Base-by-base conservation (phyloP, 2,329 filamentous ascomycete genomes). In the Alternaria conjuncta region DNA sequence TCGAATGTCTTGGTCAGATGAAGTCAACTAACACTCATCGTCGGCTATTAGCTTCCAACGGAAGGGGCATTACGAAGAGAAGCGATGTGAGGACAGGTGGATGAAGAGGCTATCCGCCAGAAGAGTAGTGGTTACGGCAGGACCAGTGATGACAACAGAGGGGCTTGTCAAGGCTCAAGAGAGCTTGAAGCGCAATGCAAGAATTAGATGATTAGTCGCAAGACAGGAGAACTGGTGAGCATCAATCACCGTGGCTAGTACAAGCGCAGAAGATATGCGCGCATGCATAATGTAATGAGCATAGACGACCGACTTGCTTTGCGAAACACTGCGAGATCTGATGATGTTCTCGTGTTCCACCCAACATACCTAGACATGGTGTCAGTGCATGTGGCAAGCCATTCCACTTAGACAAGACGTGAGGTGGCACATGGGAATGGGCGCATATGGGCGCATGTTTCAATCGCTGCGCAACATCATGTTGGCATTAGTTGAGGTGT, bases 361-460 rank as follows among this genome's bases (percentile, higher is more conserved):
- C 1, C 32, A 6, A 41, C 36, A 11, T 41, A 41, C 36, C n/a
- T n/a, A n/a, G n/a, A 41, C 0, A 3, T 41, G 0, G 0, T 41
- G 36, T 20, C 3, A 51, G 28, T 36, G 18, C 49, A 18, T 32
- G 12, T 36, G 18, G 28, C 7, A 11, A 51, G 49, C 11, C 15
- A 18, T 51, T 28, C 3, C 20, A 15, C 21, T 10, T 2, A 21
- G n/a, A 36, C 13, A 41, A 53, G 4, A 8, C 3, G 8, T 0
- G 13, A n/a, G 23, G 7, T 32, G n/a, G 20, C 9, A 21, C 18
- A 50, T 18, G 15, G 30, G 5, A 56, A 60, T 30, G 11, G 41
- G 26, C 58, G 54, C 58, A 57, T 57, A 57, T 32, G n/a, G 4
- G 32, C 53, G 45, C 58, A 57, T 21, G n/a, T 23, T 18, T 8